These are phyloP conservation scores for Biscogniauxia mediterranea DNA, from an alignment of 2,329 filamentous ascomycete genomes.

Conservation along the genomic window DNA sequence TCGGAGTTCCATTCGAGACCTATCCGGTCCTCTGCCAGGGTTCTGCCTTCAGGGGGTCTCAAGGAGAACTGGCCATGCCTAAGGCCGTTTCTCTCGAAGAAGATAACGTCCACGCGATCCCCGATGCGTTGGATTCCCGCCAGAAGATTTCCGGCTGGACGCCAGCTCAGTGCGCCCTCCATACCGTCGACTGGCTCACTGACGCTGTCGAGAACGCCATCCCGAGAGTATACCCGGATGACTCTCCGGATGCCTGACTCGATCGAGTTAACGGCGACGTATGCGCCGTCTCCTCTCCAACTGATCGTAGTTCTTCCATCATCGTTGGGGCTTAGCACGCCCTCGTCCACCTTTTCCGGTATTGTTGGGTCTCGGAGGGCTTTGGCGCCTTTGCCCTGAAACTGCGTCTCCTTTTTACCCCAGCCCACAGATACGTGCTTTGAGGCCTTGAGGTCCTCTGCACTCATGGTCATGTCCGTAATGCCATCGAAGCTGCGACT, in stretches of 20 bases:
- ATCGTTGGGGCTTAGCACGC: slow-evolving; percentile 71
- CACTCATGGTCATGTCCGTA: slow-evolving; percentile 67
- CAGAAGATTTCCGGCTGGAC: slow-evolving; percentile 85
- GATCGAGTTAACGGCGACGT: slow-evolving; percentile 81
- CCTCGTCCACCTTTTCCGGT: slow-evolving; percentile 86
- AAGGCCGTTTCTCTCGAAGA: slow-evolving; percentile 96
- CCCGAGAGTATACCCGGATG: slow-evolving; percentile 85
- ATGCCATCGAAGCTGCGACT: slow-evolving; percentile 85
- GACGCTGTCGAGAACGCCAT: slow-evolving; percentile 86
- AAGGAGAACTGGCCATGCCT: slow-evolving; percentile 94
- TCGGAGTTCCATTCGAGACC: slow-evolving; percentile 84
- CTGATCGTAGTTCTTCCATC: slow-evolving; percentile 71
- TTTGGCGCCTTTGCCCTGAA: slow-evolving; percentile 84
- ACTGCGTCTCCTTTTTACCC: slow-evolving; percentile 98
- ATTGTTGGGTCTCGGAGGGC: slow-evolving; percentile 91
- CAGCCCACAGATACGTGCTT: slow-evolving; percentile 96
- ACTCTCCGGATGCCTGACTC: slow-evolving; percentile 68
- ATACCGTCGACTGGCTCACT: slow-evolving; percentile 92
- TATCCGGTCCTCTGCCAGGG: slow-evolving; percentile 56
- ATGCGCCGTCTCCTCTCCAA: slow-evolving; percentile 94
- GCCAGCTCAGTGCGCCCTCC: slow-evolving; percentile 86
- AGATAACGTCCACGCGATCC: slow-evolving; percentile 76
- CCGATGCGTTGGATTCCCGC: slow-evolving; percentile 76
- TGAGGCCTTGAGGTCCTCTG: slow-evolving; percentile 79
- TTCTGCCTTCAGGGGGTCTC: slow-evolving; percentile 59